Evolutionary conservation across 2,329 filamentous ascomycete genomes (phyloP).

Genomic region (Penicillium sp.): DNA sequence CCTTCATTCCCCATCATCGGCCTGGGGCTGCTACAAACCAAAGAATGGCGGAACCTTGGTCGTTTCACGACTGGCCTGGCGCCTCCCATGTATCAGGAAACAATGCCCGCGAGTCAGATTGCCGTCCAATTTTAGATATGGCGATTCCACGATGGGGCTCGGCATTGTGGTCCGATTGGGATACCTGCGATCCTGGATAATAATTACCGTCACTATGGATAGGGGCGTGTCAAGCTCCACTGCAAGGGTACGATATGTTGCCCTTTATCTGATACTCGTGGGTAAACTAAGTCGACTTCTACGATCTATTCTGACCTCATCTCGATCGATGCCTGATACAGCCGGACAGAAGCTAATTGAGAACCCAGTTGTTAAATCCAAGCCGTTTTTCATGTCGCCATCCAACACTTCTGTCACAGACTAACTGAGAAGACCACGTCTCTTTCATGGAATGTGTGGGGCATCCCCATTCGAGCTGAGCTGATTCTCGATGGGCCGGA

Average conservation of each 20-base stretch:
- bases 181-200: neutral
- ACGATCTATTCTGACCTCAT: neutral
- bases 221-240: neutral
- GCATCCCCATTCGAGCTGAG: neutral
- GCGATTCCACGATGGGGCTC: slow-evolving; percentile 1
- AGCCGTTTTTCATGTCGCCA: neutral
- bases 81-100: slow-evolving; percentile 10
- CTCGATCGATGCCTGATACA: neutral
- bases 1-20: neutral
- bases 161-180: slow-evolving; percentile 16
- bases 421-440: neutral
- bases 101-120: slow-evolving; percentile 21
- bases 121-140: slow-evolving; percentile 1
- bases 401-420: neutral
- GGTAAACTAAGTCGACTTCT: neutral
- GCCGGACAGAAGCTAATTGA: neutral
- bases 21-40: neutral
- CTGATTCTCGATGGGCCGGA: neutral
- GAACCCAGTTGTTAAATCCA: neutral
- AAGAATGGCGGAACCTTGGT: slow-evolving; percentile 2
- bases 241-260: neutral
- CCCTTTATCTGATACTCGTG: neutral
- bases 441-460: neutral
- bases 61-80: neutral
- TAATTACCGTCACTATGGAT: neutral